phyloP scores from a whole-genome alignment of 257 asterid species.

The Jacaranda copaia region DNA sequence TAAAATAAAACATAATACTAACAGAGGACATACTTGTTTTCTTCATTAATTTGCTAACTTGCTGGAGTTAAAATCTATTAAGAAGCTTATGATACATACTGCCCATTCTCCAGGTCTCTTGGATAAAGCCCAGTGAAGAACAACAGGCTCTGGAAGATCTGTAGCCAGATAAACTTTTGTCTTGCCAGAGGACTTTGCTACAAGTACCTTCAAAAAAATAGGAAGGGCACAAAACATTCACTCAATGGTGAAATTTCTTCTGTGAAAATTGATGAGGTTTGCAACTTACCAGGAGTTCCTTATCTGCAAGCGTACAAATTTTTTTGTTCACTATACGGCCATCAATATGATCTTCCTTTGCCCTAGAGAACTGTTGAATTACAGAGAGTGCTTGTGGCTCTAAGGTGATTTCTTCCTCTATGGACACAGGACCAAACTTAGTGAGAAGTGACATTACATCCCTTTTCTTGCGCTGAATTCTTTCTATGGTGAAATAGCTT shows the following conservation, averaged over 20 bases:
- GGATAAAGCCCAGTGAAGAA: conserved; percentile 98
- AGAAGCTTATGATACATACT: conserved; percentile 51
- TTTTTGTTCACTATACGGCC: conserved; percentile 60
- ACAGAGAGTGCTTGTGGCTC: conserved; percentile 64
- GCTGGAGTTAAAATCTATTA: conserved; percentile 18
- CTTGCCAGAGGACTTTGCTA: conserved; percentile 63
- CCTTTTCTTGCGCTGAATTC: conserved; percentile 90
- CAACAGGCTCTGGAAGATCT: conserved; percentile 73
- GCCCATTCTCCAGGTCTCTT: conserved; percentile 85
- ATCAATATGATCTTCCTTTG: conserved; percentile 64
- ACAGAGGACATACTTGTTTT: conserved; percentile 20
- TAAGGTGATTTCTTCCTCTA: conserved; percentile 49
- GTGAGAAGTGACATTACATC: conserved; percentile 67
- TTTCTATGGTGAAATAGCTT: conserved; percentile 45
- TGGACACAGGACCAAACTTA: conserved; percentile 54
- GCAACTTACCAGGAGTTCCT: conserved; percentile 79
- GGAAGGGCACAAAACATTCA: conserved; percentile 6
- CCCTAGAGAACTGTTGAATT: conserved; percentile 56
- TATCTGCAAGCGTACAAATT: conserved; percentile 63
- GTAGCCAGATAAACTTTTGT: conserved; percentile 79
- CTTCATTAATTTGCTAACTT: conserved; percentile 14
- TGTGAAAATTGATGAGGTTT: conserved; percentile 14
- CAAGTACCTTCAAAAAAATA: conserved; percentile 68
- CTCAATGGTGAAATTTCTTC: background rate
- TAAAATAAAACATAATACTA: conserved; percentile 2